A percentile compares a stretch with the other conserved stretches of the same genome.
Conservation (phyloP, 495 filamentous ascomycete species). For the Aspergillus baeticus region DNA sequence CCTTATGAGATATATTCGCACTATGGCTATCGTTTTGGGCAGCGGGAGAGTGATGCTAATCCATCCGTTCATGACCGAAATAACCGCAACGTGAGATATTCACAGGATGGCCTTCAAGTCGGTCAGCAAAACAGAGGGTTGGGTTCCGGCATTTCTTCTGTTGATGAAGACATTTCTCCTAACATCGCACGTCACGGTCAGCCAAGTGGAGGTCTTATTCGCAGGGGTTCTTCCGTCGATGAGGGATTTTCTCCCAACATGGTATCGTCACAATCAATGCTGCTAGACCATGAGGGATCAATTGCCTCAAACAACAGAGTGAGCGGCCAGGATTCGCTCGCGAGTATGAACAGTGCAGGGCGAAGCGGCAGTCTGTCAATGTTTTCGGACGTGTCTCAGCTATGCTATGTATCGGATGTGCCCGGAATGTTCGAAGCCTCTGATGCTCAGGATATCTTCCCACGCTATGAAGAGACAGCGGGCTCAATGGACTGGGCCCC, state of each 20-base stretch:
- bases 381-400: neutral
- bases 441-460: neutral
- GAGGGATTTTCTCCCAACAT: neutral
- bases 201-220: no score
- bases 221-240: no score
- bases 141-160: no score
- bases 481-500: constrained; percentile 2
- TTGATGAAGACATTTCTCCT: no score
- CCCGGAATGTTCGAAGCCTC: neutral
- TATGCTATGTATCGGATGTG: neutral
- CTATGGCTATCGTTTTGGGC: no score
- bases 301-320: neutral
- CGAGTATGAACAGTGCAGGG: neutral
- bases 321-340: neutral
- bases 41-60: no score
- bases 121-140: no score
- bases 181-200: no score
- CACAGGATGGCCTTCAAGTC: no score
- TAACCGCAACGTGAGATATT: no score
- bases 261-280: constrained; percentile 37
- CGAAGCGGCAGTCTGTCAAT: neutral
- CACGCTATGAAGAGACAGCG: neutral
- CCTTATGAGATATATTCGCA: no score
- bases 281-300: constrained; percentile 26
- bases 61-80: no score